A percentile compares a stretch with the other conserved stretches of the same genome.
Evolutionary conservation across 495 filamentous ascomycete species (phyloP).

Genomic region (Aspergillus wentii): DNA sequence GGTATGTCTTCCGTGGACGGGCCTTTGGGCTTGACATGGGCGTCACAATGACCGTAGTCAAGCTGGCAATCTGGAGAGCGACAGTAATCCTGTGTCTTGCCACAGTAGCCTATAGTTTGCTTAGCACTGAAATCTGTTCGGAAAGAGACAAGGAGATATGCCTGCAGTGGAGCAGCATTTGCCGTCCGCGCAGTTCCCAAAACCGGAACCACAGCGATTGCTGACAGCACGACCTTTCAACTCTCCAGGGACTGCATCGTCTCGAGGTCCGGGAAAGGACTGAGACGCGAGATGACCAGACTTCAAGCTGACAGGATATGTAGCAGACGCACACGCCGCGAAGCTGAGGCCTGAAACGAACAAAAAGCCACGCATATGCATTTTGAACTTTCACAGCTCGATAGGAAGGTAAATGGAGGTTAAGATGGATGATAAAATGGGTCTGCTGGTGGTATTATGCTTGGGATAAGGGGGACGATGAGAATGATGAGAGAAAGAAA

Average conservation of each 20-base stretch:
- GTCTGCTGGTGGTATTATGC: conserved; percentile 8
- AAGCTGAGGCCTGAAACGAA: conserved; percentile 9
- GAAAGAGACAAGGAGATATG: conserved; percentile 20
- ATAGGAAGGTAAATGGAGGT: conserved; percentile 9
- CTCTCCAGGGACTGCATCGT: background rate
- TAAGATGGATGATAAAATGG: conserved; percentile 21
- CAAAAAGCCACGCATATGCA: conserved; percentile 18
- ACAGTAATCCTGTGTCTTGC: conserved; percentile 57
- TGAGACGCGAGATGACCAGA: conserved; percentile 1
- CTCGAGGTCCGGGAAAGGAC: background rate
- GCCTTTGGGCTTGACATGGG: conserved; percentile 58
- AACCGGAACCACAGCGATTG: conserved; percentile 33
- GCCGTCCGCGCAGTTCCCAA: conserved; percentile 48
- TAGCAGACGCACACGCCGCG: conserved; percentile 8
- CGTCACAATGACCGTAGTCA: conserved; percentile 66
- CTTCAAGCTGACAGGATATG: conserved; percentile 6
- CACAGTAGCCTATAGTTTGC: conserved; percentile 48
- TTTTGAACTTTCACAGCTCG: conserved; percentile 12
- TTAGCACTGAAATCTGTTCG: conserved; percentile 9
- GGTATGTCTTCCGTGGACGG: conserved; percentile 53
- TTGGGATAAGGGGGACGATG: conserved; percentile 5
- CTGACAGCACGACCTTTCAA: conserved; percentile 17
- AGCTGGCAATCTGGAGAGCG: conserved; percentile 65
- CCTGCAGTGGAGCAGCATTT: conserved; percentile 65
- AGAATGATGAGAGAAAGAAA: conserved; percentile 2